Evolutionary conservation across 257 asterid genomes (phyloP), one percentile per base, ranked within the genome.

Genomic region (Solanum lycopersicoides): DNA sequence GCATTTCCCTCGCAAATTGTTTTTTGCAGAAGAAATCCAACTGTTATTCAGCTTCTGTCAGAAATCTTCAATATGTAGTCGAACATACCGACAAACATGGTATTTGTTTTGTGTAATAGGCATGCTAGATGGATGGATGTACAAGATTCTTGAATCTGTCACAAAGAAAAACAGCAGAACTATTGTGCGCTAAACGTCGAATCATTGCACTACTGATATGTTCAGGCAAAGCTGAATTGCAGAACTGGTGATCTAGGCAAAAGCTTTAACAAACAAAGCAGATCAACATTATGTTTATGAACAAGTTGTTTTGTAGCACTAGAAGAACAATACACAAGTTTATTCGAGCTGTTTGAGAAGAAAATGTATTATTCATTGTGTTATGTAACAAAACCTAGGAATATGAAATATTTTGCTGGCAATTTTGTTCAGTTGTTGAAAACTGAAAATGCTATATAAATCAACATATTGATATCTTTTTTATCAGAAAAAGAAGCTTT

Each of bases 71-170:
- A 8, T 30, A 77, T 77, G 37, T 77, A n/a, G 60, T 14, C 65
- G 18, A 44, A 25, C 63, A 44, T 30, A 44, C 63, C 44, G 65
- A 79, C 41, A 45, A 44, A 15, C 28, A 37, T 45, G 39, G 8
- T 53, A 53, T 20, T 39, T 88, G 6, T 50, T 73, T 69, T 66
- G 41, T 76, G 65, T 77, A 83, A 80, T 95, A 97, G 99, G 99
- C 77, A 93, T 97, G 99, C 94, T 97, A 79, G 99, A 95, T 90
- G 93, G 93, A 94, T 97, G 99, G 99, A 95, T 95, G 98, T 92
- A 88, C 92, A 92, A 95, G 89, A 83, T 95, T 87, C 83, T 95
- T 76, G 98, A 95, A 90, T 91, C 93, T 60, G 23, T 96, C 87
- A 89, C 94, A 53, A 93, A 94, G 88, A 96, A 96, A 53, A 96